A percentile compares a stretch with the other conserved stretches of the same genome.
Evolutionary conservation across 176 grass and related monocot genomes (phyloP).

Genomic region (Phoenix roebelenii): DNA sequence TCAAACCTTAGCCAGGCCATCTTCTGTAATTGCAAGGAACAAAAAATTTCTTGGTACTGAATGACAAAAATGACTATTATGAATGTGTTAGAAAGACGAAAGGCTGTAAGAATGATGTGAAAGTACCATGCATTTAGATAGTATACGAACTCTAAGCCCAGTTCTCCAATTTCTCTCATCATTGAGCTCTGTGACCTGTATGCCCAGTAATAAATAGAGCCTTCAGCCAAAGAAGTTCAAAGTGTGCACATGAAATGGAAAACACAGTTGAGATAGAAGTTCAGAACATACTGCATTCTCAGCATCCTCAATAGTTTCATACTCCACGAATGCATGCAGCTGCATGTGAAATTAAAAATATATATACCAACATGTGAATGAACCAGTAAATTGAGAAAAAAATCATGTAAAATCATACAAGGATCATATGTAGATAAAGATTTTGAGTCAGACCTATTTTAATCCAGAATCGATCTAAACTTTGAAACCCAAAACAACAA

Average conservation of each 20-base stretch:
- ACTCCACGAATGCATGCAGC: constrained; percentile 99
- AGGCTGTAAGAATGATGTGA: no score
- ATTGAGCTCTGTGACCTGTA: constrained; percentile 76
- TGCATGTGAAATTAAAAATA: constrained; percentile 22
- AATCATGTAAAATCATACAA: no score
- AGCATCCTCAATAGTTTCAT: constrained; percentile 81
- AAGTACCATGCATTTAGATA: constrained; percentile 73
- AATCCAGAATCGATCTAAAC: no score
- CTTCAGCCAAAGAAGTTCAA: neutral
- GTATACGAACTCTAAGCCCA: constrained; percentile 79
- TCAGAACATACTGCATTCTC: constrained; percentile 57
- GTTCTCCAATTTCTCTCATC: constrained; percentile 98
- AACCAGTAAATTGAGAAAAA: no score
- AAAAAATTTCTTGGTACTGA: no score
- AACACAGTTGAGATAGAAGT: neutral
- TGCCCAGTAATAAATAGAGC: neutral
- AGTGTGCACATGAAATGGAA: constrained; percentile 2
- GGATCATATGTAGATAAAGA: no score
- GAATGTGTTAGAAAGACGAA: no score
- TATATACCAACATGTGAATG: constrained; percentile 17
- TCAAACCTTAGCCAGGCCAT: no score
- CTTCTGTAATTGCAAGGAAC: no score
- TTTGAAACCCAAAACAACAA: no score
- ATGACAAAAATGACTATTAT: no score
- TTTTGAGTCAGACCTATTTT: no score